Evolutionary conservation across 352 stramenopile species (phyloP).

Genomic region (Globisporangium echinulatum): DNA sequence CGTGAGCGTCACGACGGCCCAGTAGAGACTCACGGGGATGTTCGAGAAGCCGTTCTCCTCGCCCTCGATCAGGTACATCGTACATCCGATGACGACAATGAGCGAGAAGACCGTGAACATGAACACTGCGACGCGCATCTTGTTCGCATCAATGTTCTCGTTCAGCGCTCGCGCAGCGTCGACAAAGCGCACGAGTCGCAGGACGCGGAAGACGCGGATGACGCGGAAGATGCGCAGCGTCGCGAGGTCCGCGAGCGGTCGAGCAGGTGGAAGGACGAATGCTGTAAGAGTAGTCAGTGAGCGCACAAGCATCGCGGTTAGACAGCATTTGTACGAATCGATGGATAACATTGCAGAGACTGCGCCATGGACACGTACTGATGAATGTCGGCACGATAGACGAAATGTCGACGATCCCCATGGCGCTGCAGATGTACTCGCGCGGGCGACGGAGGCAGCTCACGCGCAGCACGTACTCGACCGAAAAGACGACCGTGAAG

Average conservation of each 20-base stretch:
- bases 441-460: slow-evolving; percentile 26
- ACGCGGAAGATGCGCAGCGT: slow-evolving; percentile 76
- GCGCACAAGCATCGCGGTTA: background rate
- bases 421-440: slow-evolving; percentile 42
- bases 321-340: too few relatives aligned
- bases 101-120: slow-evolving; percentile 69
- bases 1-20: slow-evolving; percentile 47
- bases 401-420: slow-evolving; percentile 48
- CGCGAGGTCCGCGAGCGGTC: slow-evolving; percentile 56
- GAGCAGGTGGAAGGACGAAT: slow-evolving; percentile 44
- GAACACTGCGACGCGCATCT: slow-evolving; percentile 72
- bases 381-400: slow-evolving; percentile 44
- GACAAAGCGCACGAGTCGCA: slow-evolving; percentile 67
- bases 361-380: slow-evolving; percentile 16
- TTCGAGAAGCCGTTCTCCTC: slow-evolving; percentile 72
- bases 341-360: background rate
- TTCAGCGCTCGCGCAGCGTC: slow-evolving; percentile 55
- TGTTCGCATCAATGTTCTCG: slow-evolving; percentile 80
- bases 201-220: slow-evolving; percentile 69
- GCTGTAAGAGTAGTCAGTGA: slow-evolving; percentile 12
- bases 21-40: slow-evolving; percentile 48
- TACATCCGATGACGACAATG: slow-evolving; percentile 75
- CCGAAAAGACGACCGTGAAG: slow-evolving; percentile 40
- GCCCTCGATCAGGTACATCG: slow-evolving; percentile 83
- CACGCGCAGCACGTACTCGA: slow-evolving; percentile 35